These are phyloP conservation scores for Quercus bicolor DNA, from an alignment of 306 rosid genomes.

Conservation along the genomic window DNA sequence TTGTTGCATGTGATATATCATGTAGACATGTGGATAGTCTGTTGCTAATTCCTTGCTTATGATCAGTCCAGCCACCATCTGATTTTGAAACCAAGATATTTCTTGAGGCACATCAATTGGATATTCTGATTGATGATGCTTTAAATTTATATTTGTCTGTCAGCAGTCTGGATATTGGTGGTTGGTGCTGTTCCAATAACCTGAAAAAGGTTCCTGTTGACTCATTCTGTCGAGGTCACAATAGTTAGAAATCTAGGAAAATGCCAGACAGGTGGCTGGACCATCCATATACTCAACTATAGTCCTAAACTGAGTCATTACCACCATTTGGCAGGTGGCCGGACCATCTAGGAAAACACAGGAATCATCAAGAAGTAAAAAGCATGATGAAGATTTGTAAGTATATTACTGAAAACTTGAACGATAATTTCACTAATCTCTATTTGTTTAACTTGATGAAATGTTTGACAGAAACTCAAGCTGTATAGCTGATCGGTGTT, in stretches of 20 bases:
- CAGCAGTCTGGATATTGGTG: neutral
- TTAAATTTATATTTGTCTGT: neutral
- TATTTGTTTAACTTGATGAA: neutral
- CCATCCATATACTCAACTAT: neutral
- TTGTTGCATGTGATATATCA: neutral
- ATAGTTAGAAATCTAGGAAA: neutral
- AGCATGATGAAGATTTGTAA: constrained; percentile 26
- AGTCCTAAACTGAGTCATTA: neutral
- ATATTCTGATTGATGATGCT: neutral
- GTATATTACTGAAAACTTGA: neutral
- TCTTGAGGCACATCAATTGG: neutral
- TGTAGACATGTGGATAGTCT: neutral
- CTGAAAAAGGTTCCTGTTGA: neutral
- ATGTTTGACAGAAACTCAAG: constrained; percentile 19
- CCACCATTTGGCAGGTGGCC: constrained; percentile 25
- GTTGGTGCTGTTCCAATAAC: neutral
- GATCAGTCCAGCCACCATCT: neutral
- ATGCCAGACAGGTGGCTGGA: neutral
- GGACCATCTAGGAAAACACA: constrained; percentile 20
- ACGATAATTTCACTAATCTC: neutral
- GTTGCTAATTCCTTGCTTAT: neutral
- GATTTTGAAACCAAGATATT: neutral
- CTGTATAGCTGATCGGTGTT: neutral
- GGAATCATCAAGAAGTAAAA: constrained; percentile 31
- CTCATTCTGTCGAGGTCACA: neutral